These are phyloP conservation scores for Teratosphaeria zuluensis DNA, from an alignment of 2,329 filamentous ascomycete genomes.

Conservation along the genomic window DNA sequence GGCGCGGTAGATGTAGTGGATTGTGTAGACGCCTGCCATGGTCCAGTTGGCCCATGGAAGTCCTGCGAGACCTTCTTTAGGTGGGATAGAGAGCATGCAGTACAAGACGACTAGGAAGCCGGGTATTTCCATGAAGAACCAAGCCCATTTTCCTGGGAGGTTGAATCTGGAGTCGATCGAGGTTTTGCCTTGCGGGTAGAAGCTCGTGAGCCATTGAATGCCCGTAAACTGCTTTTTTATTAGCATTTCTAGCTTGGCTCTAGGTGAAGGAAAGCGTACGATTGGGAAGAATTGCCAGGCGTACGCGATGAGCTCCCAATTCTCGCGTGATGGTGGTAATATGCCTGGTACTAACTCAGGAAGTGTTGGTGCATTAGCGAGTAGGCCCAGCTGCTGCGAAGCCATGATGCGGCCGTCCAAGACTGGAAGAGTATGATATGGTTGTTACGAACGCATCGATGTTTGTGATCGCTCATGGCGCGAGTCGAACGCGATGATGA, in stretches of 20 bases:
- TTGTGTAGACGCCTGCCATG: constrained; percentile 59
- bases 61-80: constrained; percentile 45
- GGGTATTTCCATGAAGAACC: constrained; percentile 79
- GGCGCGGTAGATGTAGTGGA: constrained; percentile 88
- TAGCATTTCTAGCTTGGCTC: constrained; percentile 5
- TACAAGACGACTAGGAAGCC: constrained; percentile 72
- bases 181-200: constrained; percentile 90
- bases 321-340: constrained; percentile 39
- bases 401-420: background rate
- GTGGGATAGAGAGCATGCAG: constrained; percentile 60
- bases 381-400: background rate
- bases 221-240: constrained; percentile 51
- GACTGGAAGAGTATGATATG: background rate
- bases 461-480: background rate
- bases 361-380: background rate
- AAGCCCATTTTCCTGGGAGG: constrained; percentile 77
- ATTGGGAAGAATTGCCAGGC: constrained; percentile 43
- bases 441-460: background rate
- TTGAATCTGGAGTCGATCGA: constrained; percentile 67
- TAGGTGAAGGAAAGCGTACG: constrained; percentile 24
- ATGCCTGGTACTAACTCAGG: background rate
- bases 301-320: constrained; percentile 38
- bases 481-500: background rate
- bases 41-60: constrained; percentile 72
- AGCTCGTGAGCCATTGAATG: constrained; percentile 65